A percentile compares a stretch with the other conserved stretches of the same genome.
Conservation (phyloP, 2,329 filamentous ascomycete genomes). For the Calonectria pseudoturangicola region DNA sequence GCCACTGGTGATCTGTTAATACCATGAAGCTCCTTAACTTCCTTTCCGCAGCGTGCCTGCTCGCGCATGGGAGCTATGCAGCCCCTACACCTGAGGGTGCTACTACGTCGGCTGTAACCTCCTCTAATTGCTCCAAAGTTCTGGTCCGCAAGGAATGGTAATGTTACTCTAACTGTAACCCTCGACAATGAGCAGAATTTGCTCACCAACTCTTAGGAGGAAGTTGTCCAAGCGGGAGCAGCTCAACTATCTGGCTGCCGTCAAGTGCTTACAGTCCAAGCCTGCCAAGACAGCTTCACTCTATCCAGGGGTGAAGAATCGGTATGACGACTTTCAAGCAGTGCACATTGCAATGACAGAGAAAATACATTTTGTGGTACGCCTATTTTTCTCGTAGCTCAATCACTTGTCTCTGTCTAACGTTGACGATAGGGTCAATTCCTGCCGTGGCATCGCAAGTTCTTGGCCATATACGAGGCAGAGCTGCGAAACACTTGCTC, state of each 20-base stretch:
- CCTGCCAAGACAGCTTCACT: slow-evolving; percentile 34
- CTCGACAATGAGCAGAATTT: not conserved
- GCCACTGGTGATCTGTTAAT: slow-evolving; percentile 6
- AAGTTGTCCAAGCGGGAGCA: slow-evolving; percentile 23
- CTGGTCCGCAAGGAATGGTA: slow-evolving; percentile 35
- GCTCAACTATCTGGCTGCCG: slow-evolving; percentile 20
- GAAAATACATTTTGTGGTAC: slow-evolving; percentile 32
- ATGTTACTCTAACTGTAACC: not conserved
- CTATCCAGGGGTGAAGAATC: slow-evolving; percentile 27
- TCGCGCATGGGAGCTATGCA: slow-evolving; percentile 16
- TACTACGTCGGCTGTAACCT: slow-evolving; percentile 20
- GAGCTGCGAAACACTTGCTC: slow-evolving; percentile 26
- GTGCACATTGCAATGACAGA: slow-evolving; percentile 32
- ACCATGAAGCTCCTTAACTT: slow-evolving; percentile 24
- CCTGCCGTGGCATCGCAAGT: slow-evolving; percentile 33
- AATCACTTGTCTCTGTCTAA: not conserved
- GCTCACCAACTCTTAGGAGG: slow-evolving; percentile 25
- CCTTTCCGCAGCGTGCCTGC: slow-evolving; percentile 20
- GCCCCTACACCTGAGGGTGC: slow-evolving; percentile 25
- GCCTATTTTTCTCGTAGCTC: not conserved
- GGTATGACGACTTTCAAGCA: slow-evolving; percentile 34
- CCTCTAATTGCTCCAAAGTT: slow-evolving; percentile 24
- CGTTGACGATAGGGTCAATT: slow-evolving; percentile 28
- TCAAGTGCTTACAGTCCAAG: slow-evolving; percentile 33
- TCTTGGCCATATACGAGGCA: slow-evolving; percentile 27